Percentiles rank a stretch among this genome's conserved stretches.
These are phyloP conservation scores for Allodekkera sacchari DNA, from an alignment of 805 yeast species.

Conservation along the genomic window DNA sequence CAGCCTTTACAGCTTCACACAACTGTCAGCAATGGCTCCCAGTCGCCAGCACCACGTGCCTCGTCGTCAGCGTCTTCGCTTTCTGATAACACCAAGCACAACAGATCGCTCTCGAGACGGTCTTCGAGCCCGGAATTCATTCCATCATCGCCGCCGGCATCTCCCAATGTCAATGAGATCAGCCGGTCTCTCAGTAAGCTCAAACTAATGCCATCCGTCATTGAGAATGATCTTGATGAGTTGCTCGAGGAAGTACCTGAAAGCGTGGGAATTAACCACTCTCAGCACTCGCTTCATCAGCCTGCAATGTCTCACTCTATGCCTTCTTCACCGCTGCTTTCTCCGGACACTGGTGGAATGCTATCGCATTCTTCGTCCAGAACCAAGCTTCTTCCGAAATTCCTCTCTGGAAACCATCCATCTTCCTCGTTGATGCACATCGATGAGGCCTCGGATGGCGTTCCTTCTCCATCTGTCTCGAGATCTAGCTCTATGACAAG, in stretches of 20 bases:
- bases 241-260: conserved; percentile 17
- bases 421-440: not conserved
- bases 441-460: not conserved
- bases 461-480: conserved; percentile 14
- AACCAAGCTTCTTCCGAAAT: not conserved
- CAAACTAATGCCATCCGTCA: conserved; percentile 24
- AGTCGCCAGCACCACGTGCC: too few relatives aligned
- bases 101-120: too few relatives aligned
- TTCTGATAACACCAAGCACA: too few relatives aligned
- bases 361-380: conserved; percentile 9
- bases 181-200: conserved; percentile 18
- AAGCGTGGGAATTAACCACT: conserved; percentile 2
- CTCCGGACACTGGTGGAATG: conserved; percentile 1
- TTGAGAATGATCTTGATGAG: conserved; percentile 26
- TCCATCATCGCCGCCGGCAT: too few relatives aligned
- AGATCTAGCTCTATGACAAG: conserved; percentile 12
- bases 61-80: too few relatives aligned
- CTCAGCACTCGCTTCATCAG: not conserved
- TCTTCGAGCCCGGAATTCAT: too few relatives aligned
- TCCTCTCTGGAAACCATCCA: not conserved
- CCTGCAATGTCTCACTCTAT: not conserved
- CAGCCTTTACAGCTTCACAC: too few relatives aligned
- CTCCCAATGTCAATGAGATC: too few relatives aligned
- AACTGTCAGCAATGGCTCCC: too few relatives aligned
- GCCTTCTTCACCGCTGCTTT: conserved; percentile 2